Evolutionary conservation across 2,329 filamentous ascomycete genomes (phyloP), one percentile per base, ranked within the genome.

Genomic region (Fusarium drepaniforme): DNA sequence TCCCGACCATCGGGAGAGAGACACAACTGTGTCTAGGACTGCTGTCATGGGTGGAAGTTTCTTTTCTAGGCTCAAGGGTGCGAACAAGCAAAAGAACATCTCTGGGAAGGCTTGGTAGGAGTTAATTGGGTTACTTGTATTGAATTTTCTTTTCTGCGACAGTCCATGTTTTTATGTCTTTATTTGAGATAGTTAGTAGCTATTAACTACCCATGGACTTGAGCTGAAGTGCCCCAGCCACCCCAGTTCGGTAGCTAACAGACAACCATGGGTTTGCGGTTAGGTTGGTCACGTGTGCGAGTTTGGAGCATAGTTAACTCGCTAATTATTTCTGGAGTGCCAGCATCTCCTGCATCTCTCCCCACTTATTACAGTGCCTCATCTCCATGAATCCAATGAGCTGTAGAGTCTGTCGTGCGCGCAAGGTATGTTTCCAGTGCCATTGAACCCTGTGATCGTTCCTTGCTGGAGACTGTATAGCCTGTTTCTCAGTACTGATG

Each of bases 21-120:
- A 70, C 35, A 57, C 49, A 8, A 70, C 60, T 0, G 63, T 64
- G 12, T 51, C 70, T 0, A 73, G 62, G 23, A 61, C 65, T 2
- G 57, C 69, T 1, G 64, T 68, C 1, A 40, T 72, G 35, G 70
- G 70, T 9, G 69, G 70, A 1, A 72, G 67, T 9, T 72, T 72
- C 59, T 72, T 68, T 15, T 61, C 59, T 1, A 65, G 69, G 4
- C 60, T 72, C 2, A 72, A 68, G n/a, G 57, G 53, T 6, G 69
- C 70, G 0, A 72, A 51, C 2, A 72, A 72, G 44, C 71, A 64
- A 66, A 72, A 68, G n/a, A 57, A 53, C 0, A 72, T 72, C 8
- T 72, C 70, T 3, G 70, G 70, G 9, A 72, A 72, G 6, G 60
- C 51, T 4, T 72, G 69, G 70, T 72, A 68, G 25, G 16, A 8